A percentile compares a stretch with the other conserved stretches of the same genome.
These are phyloP conservation scores for Leavenworthia alabamica DNA, from an alignment of 345 rosid species.

Conservation along the genomic window DNA sequence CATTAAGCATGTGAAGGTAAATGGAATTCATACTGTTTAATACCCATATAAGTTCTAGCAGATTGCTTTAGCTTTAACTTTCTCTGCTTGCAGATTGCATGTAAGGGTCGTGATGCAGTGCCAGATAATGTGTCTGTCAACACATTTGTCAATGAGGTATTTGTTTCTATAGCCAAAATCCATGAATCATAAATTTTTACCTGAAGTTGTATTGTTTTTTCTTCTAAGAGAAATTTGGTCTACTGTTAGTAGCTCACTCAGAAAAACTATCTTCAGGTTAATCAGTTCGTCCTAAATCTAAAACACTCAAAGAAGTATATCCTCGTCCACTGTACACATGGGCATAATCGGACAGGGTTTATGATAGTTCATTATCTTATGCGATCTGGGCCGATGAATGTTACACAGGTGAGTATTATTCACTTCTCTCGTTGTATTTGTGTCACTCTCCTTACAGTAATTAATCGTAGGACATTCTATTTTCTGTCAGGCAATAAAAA, in stretches of 20 bases:
- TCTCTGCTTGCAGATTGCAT: conserved; percentile 59
- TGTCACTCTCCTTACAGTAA: conserved; percentile 3
- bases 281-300: conserved; percentile 62
- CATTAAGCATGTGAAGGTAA: conserved; percentile 90
- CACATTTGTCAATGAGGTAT: conserved; percentile 81
- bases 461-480: not conserved
- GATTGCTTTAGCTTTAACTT: conserved; percentile 9
- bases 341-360: conserved; percentile 95
- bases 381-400: conserved; percentile 74
- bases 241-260: conserved; percentile 8
- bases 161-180: not conserved
- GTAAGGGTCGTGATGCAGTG: conserved; percentile 87
- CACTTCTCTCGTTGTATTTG: not conserved
- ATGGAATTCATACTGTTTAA: not conserved
- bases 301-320: conserved; percentile 72
- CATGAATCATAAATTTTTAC: not conserved
- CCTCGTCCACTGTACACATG: conserved; percentile 98
- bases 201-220: not conserved
- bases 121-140: conserved; percentile 87
- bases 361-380: conserved; percentile 93
- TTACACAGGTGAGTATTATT: conserved; percentile 57
- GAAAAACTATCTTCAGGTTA: conserved; percentile 45
- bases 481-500: conserved; percentile 64
- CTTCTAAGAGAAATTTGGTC: not conserved
- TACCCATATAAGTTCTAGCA: not conserved